Conservation (phyloP, 2,329 filamentous ascomycete species). For the Talaromyces sp. region DNA sequence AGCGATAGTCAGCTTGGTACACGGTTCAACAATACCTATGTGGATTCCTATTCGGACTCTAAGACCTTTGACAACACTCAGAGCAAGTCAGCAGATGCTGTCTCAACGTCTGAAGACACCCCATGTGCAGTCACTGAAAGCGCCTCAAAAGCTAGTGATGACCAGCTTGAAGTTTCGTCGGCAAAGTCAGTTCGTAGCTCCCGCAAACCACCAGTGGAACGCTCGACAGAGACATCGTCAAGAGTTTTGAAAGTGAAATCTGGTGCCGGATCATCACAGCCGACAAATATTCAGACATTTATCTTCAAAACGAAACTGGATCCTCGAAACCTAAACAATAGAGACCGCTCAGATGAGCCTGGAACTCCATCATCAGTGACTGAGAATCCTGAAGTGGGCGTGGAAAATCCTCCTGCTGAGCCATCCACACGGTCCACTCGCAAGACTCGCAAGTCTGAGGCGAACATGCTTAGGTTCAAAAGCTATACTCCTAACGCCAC, state of each 20-base stretch:
- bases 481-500: slow-evolving; percentile 13
- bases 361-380: slow-evolving; percentile 9
- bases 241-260: slow-evolving; percentile 14
- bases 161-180: slow-evolving; percentile 3
- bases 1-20: slow-evolving; percentile 14
- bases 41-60: slow-evolving; percentile 12
- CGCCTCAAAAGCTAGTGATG: slow-evolving; percentile 12
- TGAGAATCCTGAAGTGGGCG: slow-evolving; percentile 1
- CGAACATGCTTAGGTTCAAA: slow-evolving; percentile 11
- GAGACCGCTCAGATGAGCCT: slow-evolving; percentile 13
- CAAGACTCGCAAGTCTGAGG: slow-evolving; percentile 12
- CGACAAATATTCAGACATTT: slow-evolving; percentile 15
- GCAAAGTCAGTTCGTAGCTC: slow-evolving; percentile 9
- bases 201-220: slow-evolving; percentile 10
- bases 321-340: slow-evolving; percentile 6
- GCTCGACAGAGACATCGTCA: slow-evolving; percentile 12
- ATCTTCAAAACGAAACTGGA: slow-evolving; percentile 14
- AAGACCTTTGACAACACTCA: slow-evolving; percentile 12
- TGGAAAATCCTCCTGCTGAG: background rate
- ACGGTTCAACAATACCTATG: slow-evolving; percentile 14
- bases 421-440: slow-evolving; percentile 5
- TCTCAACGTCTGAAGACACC: slow-evolving; percentile 3
- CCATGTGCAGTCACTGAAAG: background rate
- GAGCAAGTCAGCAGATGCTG: slow-evolving; percentile 7
- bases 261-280: slow-evolving; percentile 12